Evolutionary conservation across 257 asterid species (phyloP), one percentile per base, ranked within the genome.

Genomic region (Petunia axillaris): DNA sequence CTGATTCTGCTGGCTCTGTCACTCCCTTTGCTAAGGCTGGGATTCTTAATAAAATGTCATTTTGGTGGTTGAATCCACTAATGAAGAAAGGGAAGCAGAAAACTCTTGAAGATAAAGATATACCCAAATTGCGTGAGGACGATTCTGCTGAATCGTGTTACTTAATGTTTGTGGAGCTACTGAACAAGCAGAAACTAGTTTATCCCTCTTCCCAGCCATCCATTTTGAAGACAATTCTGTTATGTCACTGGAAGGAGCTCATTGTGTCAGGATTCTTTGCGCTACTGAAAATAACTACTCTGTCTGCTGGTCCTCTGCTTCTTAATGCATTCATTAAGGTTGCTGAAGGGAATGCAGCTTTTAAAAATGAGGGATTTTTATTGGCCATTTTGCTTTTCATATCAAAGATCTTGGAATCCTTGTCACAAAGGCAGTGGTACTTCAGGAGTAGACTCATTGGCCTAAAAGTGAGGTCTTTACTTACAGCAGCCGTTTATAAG

Each of bases 61-160:
- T 95, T 83, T 91, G 96, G 97, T 95, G 99, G 99, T 71, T 95
- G 87, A 95, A 93, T 82, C 92, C 97, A 8, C 79, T 95, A 85
- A 89, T 95, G 98, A 89, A 86, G 79, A 80, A 2, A 77, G 99
- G 99, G 40, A 91, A 85, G 80, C 94, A 90, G 82, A 89, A 89
- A 84, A 87, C 92, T 54, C 90, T 95, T 5, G 93, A 84, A 75
- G 98, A 93, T 79, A 88, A 88, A 76, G 97, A 95, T 81, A 87
- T 95, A 67, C 99, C 99, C 2, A 79, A 83, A 81, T 80, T 95
- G 80, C 87, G 97, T 0, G 85, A 85, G 83, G 89, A 84, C 8
- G 98, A 92, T 67, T 86, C 89, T 58, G 97, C 99, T 0, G 93
- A 90, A 85, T 89, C 98, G 0, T 93, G 99, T 81, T 93, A 91